Percentiles rank a stretch among this genome's conserved stretches.
These are phyloP conservation scores for Debaryomyces nepalensis DNA, from an alignment of 1,139 yeast genomes.

Conservation along the genomic window DNA sequence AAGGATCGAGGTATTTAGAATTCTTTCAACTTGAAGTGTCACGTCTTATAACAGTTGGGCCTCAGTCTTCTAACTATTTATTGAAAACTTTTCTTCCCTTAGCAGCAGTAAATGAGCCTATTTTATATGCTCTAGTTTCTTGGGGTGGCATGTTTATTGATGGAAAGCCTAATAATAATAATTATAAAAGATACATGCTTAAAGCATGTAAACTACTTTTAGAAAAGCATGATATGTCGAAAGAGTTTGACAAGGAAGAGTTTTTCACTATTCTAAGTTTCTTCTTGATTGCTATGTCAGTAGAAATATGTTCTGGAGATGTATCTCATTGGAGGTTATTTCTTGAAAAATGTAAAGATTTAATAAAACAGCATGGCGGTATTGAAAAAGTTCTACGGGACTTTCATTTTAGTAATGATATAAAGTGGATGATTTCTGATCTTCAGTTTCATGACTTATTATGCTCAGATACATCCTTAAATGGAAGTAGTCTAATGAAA, in stretches of 20 bases:
- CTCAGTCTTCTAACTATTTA: constrained; percentile 8
- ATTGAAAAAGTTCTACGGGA: constrained; percentile 22
- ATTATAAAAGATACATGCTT: not conserved
- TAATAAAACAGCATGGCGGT: constrained; percentile 39
- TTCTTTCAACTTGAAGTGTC: not conserved
- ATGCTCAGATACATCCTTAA: constrained; percentile 33
- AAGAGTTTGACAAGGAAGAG: not conserved
- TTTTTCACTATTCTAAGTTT: not conserved
- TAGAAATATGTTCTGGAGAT: constrained; percentile 49
- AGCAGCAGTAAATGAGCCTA: constrained; percentile 1
- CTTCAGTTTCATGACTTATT: constrained; percentile 43
- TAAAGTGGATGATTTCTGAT: constrained; percentile 45
- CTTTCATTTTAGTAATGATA: constrained; percentile 40
- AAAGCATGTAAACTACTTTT: not conserved
- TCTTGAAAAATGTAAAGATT: constrained; percentile 24
- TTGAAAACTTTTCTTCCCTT: constrained; percentile 8
- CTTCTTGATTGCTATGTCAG: constrained; percentile 3
- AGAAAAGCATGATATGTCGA: not conserved
- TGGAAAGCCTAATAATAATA: not conserved
- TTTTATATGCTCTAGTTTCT: constrained; percentile 5
- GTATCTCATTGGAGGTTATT: constrained; percentile 41
- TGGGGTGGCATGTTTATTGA: constrained; percentile 9
- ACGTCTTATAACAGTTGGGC: constrained; percentile 8
- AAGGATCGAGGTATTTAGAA: not conserved
- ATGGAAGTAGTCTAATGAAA: constrained; percentile 40